phyloP scores from a whole-genome alignment of 2,329 filamentous ascomycete species.

The Rutstroemia sp. region DNA sequence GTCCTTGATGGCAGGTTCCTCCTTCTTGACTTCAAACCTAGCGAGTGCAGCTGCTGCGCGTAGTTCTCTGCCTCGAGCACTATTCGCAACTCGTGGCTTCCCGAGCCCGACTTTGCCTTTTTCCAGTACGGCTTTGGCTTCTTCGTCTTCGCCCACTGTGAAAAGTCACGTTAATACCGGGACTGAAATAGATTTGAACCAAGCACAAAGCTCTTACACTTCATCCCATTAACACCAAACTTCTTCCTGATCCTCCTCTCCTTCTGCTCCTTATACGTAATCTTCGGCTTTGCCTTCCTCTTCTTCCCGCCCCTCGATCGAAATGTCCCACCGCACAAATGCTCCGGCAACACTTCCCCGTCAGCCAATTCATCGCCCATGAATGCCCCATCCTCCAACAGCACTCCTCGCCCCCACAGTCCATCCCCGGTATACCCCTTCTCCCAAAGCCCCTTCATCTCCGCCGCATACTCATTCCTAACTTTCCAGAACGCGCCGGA shows the following conservation, averaged over 20 bases:
- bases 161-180: not conserved
- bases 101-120: constrained; percentile 44
- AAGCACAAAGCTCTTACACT: constrained; percentile 2
- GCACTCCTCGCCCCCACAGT: constrained; percentile 68
- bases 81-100: constrained; percentile 53
- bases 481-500: constrained; percentile 74
- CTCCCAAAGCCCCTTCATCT: constrained; percentile 65
- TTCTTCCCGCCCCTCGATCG: constrained; percentile 46
- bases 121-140: constrained; percentile 37
- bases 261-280: constrained; percentile 36
- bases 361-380: constrained; percentile 44
- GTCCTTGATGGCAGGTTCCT: constrained; percentile 31
- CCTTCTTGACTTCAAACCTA: constrained; percentile 41
- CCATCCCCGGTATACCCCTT: constrained; percentile 72
- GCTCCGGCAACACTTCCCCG: constrained; percentile 55
- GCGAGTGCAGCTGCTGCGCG: constrained; percentile 53
- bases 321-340: constrained; percentile 78
- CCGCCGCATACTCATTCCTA: constrained; percentile 62
- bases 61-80: constrained; percentile 51
- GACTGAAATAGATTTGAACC: not conserved
- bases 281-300: constrained; percentile 40
- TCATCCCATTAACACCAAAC: constrained; percentile 40
- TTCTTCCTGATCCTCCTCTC: constrained; percentile 49
- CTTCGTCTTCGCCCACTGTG: constrained; percentile 44
- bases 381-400: constrained; percentile 53